Percentiles rank a stretch among this genome's conserved stretches.
These are phyloP conservation scores for Colletotrichum costaricense DNA, from an alignment of 2,329 filamentous ascomycete genomes.

Conservation along the genomic window DNA sequence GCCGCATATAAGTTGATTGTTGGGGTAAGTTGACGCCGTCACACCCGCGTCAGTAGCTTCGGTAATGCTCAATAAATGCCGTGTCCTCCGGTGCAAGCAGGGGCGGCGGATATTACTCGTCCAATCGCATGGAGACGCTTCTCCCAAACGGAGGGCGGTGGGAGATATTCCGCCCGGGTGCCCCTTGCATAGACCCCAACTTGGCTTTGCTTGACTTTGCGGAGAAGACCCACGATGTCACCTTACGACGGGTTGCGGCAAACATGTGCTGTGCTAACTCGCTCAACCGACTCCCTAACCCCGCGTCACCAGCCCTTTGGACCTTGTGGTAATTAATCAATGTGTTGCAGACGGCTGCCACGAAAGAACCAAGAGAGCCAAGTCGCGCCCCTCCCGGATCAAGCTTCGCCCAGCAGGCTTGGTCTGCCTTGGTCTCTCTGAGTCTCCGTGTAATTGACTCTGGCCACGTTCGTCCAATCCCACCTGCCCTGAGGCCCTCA, in stretches of 20 bases:
- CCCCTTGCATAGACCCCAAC: not conserved
- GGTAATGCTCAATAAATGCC: constrained; percentile 14
- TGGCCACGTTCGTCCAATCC: constrained; percentile 25
- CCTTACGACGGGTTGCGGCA: constrained; percentile 6
- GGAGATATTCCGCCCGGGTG: constrained; percentile 17
- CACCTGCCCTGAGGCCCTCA: not conserved
- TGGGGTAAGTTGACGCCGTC: not conserved
- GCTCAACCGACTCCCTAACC: not conserved
- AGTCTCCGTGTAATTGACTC: not conserved
- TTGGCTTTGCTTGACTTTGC: constrained; percentile 15
- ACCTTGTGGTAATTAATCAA: constrained; percentile 1
- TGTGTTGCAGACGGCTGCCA: not conserved
- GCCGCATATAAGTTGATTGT: constrained; percentile 26
- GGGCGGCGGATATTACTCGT: not conserved
- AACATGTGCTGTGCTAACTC: not conserved
- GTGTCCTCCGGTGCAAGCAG: constrained; percentile 12
- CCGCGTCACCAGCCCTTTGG: not conserved
- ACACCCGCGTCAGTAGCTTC: constrained; percentile 6
- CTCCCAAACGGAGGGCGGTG: not conserved
- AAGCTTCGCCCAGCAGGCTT: constrained; percentile 21
- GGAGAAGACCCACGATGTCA: constrained; percentile 16
- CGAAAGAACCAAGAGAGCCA: not conserved
- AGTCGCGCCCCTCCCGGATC: not conserved
- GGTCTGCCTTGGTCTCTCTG: not conserved
- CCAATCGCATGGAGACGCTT: constrained; percentile 1